A percentile compares a stretch with the other conserved stretches of the same genome.
These are phyloP conservation scores for Paramecium primaurelia DNA, from an alignment of 73 alveolate species.

Conservation along the genomic window DNA sequence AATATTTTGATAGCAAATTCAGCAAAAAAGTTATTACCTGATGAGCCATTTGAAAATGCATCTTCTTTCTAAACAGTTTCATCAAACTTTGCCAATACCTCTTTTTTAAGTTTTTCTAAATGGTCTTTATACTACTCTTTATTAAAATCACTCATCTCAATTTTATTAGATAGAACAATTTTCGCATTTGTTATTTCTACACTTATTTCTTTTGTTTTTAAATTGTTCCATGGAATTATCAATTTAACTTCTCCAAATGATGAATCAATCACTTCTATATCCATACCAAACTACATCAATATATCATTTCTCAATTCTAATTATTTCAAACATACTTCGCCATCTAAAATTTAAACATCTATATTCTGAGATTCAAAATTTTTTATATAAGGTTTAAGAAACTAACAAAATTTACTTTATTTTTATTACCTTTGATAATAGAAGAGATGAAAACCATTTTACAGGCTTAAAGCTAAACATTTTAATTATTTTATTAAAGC, in stretches of 20 bases:
- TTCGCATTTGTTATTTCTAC: conserved; percentile 18
- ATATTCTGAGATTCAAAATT: conserved; percentile 10
- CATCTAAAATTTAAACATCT: neutral
- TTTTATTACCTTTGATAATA: neutral
- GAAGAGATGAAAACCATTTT: conserved; percentile 32
- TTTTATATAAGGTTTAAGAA: conserved; percentile 31
- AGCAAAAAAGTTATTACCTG: neutral
- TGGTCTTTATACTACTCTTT: conserved; percentile 26
- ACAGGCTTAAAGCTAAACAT: conserved; percentile 30
- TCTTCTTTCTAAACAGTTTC: conserved; percentile 41
- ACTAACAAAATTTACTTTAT: neutral
- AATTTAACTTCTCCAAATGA: neutral
- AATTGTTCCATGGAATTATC: conserved; percentile 33
- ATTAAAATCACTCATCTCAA: neutral
- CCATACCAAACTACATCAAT: conserved; percentile 4
- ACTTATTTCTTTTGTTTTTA: neutral
- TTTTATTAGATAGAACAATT: conserved; percentile 26
- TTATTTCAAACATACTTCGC: conserved; percentile 35
- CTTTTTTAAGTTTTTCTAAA: neutral
- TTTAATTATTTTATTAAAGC: neutral
- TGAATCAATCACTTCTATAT: conserved; percentile 23
- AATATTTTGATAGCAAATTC: neutral
- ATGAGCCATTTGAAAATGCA: neutral
- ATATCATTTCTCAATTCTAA: conserved; percentile 20
- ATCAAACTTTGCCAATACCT: conserved; percentile 5